Evolutionary conservation across 75 land plant genomes (phyloP), one percentile per base, ranked within the genome.

Genomic region (Chamaecyparis obtusa): DNA sequence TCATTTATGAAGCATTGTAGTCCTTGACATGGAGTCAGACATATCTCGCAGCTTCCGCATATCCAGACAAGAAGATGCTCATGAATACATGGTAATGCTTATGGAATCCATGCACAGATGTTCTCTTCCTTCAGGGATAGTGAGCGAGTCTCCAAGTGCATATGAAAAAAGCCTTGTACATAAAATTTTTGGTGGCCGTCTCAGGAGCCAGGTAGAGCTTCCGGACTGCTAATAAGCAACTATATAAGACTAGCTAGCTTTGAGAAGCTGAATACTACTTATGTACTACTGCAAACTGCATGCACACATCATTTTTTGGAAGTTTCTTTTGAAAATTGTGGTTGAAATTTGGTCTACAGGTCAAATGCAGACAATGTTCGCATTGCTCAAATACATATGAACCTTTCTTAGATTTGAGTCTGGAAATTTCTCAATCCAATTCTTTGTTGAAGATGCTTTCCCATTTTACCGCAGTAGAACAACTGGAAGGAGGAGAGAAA

Each of bases 21-120:
- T 84, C 43, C 93, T 92, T 94, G 86, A 93, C 89, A 36, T 11
- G 37, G 15, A 15, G 30, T 78, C 83, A 97, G 99, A 90, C 85
- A 94, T 97, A 88, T 96, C 96, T 39, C 89, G 96, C n/a, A 94
- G 89, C 57, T 97, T 97, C 71, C 93, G 92, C 33, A 91, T 87
- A 88, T 88, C 91, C 44, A 93, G 95, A 85, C 99, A 97, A 85
- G 99, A 98, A 87, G 99, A 98, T 93, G 99, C 99, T 6, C 99
- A 98, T 87, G 99, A 96, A 33, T 96, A 94, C 88, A 94, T 98
- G 97, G 92, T 98, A 13, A 92, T 95, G 89, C 86, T 98, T 57
- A 90, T 98, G 46, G 99, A 98, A 60, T 95, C 99, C 17, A 93
- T 98, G 94, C 97, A 98, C 57, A 98, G 94, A 76, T 96, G 96